phyloP scores from a whole-genome alignment of 768 basidiomycete species.

The Hericium rajendrae region DNA sequence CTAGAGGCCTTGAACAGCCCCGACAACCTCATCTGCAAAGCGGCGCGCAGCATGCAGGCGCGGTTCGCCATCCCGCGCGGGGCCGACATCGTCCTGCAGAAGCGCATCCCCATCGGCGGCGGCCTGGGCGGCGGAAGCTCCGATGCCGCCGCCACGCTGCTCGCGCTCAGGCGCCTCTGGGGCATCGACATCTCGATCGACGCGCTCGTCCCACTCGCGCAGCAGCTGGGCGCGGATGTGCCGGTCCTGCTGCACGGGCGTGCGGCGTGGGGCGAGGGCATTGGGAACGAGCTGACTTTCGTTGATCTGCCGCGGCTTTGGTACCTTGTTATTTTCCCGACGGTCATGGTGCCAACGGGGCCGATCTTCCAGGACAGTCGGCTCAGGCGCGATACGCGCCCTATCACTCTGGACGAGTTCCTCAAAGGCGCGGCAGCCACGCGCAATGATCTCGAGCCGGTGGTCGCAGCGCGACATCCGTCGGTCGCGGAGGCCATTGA shows the following conservation, averaged over 20 bases:
- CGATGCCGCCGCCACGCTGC: conserved; percentile 1
- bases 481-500: not conserved
- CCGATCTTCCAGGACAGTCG: not conserved
- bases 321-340: conserved; percentile 3
- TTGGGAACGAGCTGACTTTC: not conserved
- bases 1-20: conserved; percentile 1
- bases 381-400: not conserved
- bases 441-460: conserved; percentile 1
- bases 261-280: conserved; percentile 1
- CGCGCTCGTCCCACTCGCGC: not conserved
- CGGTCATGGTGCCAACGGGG: not conserved
- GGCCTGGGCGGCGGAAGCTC: conserved; percentile 4
- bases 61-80: not conserved
- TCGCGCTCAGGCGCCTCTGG: conserved; percentile 2
- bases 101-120: conserved; percentile 4
- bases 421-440: not conserved
- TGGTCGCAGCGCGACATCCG: not conserved
- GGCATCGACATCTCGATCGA: not conserved
- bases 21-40: conserved; percentile 2
- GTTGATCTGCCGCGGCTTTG: not conserved
- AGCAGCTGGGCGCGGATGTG: not conserved
- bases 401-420: not conserved
- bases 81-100: not conserved
- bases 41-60: not conserved
- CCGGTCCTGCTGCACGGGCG: not conserved